Evolutionary conservation across 169 alveolate species (phyloP).

Genomic region (Eimeria sp.): DNA sequence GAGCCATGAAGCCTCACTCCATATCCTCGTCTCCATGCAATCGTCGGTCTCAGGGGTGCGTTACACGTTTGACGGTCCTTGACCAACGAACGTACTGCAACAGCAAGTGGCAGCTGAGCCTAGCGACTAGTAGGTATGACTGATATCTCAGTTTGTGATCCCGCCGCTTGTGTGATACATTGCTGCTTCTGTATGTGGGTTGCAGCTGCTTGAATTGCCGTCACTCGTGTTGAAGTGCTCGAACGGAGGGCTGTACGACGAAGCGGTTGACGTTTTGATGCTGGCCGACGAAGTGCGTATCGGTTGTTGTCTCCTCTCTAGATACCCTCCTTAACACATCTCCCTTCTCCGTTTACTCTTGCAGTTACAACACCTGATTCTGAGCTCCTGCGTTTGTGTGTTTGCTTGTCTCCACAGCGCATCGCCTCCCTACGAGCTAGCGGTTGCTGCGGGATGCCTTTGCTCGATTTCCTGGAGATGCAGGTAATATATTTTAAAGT

Average conservation of each 20-base stretch:
- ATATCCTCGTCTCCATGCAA: slow-evolving; percentile 42
- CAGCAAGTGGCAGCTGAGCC: background rate
- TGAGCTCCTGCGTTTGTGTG: background rate
- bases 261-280: slow-evolving; percentile 58
- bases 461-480: slow-evolving; percentile 28
- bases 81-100: background rate
- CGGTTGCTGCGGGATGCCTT: slow-evolving; percentile 46
- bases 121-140: background rate
- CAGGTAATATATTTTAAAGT: slow-evolving; percentile 9
- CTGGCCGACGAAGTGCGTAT: slow-evolving; percentile 51
- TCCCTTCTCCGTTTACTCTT: background rate
- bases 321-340: background rate
- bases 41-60: slow-evolving; percentile 58
- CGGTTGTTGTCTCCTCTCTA: background rate
- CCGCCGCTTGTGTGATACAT: background rate
- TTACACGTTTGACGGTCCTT: background rate
- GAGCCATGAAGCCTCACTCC: slow-evolving; percentile 49
- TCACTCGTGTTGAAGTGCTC: slow-evolving; percentile 43
- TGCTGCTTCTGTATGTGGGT: background rate
- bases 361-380: background rate
- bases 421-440: slow-evolving; percentile 47
- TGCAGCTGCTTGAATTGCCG: slow-evolving; percentile 59
- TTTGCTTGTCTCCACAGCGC: background rate
- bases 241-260: slow-evolving; percentile 62
- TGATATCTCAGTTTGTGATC: background rate